Percentiles rank a stretch among this genome's conserved stretches.
phyloP scores from a whole-genome alignment of 2,329 filamentous ascomycete species.

The Harringtonia aguacate region DNA sequence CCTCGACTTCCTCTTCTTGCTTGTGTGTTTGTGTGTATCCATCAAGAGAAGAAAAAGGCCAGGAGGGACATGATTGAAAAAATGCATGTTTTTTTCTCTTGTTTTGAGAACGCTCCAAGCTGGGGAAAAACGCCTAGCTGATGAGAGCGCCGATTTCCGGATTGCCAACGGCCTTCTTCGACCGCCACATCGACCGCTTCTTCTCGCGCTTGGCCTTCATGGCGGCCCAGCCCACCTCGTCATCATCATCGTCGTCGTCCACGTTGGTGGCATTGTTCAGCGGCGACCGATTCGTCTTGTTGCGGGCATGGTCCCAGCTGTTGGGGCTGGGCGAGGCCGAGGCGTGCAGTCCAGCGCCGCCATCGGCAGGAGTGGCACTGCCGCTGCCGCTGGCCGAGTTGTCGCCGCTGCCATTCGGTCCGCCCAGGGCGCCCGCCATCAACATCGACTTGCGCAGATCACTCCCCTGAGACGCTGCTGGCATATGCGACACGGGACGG shows the following conservation, averaged over 20 bases:
- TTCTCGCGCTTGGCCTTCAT: slow-evolving; percentile 61
- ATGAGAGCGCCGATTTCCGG: slow-evolving; percentile 4
- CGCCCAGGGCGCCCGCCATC: slow-evolving; percentile 29
- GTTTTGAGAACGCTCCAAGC: not conserved
- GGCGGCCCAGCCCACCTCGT: slow-evolving; percentile 56
- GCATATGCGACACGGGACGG: slow-evolving; percentile 67
- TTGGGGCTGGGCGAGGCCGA: slow-evolving; percentile 2
- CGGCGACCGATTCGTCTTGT: slow-evolving; percentile 25
- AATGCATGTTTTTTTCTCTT: no score
- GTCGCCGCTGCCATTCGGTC: not conserved
- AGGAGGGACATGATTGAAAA: no score
- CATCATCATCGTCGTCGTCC: slow-evolving; percentile 50
- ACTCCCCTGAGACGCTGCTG: slow-evolving; percentile 20
- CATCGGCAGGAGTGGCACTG: slow-evolving; percentile 1
- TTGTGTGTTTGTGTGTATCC: no score
- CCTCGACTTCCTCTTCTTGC: no score
- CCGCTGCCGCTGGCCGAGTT: not conserved
- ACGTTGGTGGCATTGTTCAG: slow-evolving; percentile 27
- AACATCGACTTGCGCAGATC: slow-evolving; percentile 27
- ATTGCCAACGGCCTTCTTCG: slow-evolving; percentile 39
- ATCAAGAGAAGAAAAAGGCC: no score
- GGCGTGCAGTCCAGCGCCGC: not conserved
- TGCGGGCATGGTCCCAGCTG: slow-evolving; percentile 17
- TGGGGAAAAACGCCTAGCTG: not conserved
- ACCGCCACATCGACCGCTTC: slow-evolving; percentile 55